Evolutionary conservation across 768 basidiomycete genomes (phyloP).

Genomic region (Lactarius hatsudake): DNA sequence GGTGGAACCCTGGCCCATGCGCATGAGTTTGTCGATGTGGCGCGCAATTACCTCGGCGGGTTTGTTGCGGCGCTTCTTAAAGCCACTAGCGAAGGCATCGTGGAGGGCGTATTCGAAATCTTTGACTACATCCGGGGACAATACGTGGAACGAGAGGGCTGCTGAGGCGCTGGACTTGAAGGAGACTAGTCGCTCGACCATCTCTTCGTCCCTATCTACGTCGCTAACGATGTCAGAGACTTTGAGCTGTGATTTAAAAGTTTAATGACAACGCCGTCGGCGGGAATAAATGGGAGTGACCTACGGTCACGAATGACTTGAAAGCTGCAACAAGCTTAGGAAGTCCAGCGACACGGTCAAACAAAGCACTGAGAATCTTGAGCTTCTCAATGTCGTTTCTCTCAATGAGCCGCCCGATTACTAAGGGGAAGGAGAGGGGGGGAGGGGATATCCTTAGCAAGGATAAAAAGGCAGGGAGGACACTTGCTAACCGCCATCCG

Average conservation of each 20-base stretch:
- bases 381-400: conserved; percentile 45
- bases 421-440: conserved; percentile 34
- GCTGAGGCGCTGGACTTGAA: conserved; percentile 61
- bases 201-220: conserved; percentile 59
- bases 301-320: conserved; percentile 57
- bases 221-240: conserved; percentile 70
- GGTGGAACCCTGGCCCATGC: conserved; percentile 73
- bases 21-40: conserved; percentile 82
- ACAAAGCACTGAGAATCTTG: conserved; percentile 55
- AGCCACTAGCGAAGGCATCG: conserved; percentile 71
- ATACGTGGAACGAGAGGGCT: conserved; percentile 51
- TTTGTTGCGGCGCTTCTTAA: conserved; percentile 72
- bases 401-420: conserved; percentile 52
- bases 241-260: conserved; percentile 39
- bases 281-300: neutral
- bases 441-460: neutral
- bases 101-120: conserved; percentile 65
- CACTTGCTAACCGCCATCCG: conserved; percentile 37
- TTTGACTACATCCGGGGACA: conserved; percentile 35
- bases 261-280: neutral
- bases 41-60: conserved; percentile 94
- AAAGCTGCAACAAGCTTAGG: conserved; percentile 59
- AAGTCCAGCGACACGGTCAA: conserved; percentile 54
- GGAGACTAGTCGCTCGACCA: conserved; percentile 70
- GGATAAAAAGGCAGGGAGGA: no score